A percentile compares a stretch with the other conserved stretches of the same genome.
Conservation (phyloP, 192 early-diverging fungal genomes). For the Coemansia asiatica region DNA sequence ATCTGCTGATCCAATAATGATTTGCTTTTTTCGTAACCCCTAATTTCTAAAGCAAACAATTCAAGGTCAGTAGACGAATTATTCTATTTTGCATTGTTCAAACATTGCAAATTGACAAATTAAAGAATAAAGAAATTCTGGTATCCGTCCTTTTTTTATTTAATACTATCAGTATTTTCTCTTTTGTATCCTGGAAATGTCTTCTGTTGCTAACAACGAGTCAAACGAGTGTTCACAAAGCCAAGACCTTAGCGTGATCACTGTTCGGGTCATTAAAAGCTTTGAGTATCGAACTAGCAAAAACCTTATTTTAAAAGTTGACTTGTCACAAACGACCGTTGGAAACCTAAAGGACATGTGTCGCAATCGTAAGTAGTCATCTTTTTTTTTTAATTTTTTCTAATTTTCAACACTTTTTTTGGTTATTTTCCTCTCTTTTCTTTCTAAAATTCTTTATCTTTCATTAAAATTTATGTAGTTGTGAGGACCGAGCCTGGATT, state of each 20-base stretch:
- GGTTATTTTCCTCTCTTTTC: background rate
- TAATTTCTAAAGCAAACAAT: background rate
- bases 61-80: no score
- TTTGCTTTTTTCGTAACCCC: background rate
- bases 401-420: background rate
- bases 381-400: background rate
- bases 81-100: no score
- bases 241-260: conserved; percentile 52
- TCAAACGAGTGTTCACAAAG: background rate
- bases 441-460: background rate
- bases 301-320: conserved; percentile 76
- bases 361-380: conserved; percentile 21
- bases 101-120: no score
- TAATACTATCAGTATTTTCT: no score
- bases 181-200: background rate
- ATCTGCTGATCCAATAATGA: background rate
- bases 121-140: no score
- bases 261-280: conserved; percentile 83
- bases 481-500: conserved; percentile 32
- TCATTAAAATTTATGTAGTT: no score
- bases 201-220: background rate
- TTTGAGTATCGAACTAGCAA: conserved; percentile 88
- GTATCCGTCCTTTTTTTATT: no score
- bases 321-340: conserved; percentile 63
- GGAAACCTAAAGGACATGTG: conserved; percentile 49